Base-by-base conservation (phyloP, 2,329 filamentous ascomycete genomes). In the Aphanoascus verrucosus region DNA sequence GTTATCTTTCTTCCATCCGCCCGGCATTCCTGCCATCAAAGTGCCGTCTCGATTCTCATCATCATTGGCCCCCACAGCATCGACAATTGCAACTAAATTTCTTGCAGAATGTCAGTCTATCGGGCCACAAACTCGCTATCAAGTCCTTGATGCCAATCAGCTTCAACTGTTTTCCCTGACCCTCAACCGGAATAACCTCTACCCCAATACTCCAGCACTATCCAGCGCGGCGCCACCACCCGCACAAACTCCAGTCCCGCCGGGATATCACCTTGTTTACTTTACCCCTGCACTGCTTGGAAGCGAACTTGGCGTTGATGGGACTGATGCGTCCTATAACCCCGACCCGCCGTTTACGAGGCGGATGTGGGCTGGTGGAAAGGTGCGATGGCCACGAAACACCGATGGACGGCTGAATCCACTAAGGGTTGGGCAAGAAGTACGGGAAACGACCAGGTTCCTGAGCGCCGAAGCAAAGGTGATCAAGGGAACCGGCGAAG, bases 301-400 rank as follows among this genome's bases (percentile, higher is more conserved):
- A 60, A 56, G 62, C 0, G 72, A 78, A 5, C 71, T 85, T 0
- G 81, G 80, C 0, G 56, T 63, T 0, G 82, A 85, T 63, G 82
- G 82, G 12, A 82, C 78, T 0, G 82, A 85, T 65, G 67, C 63
- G 0, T 76, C 76, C 0, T 84, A 80, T 62, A 84, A 83, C 58
- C 76, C 81, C 0, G 73, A 78, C 0, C 56, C 67, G 2, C 81
- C 81, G 0, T 85, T 83, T 54, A 82, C 79, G 1, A 67, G 81
- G 31, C 72, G 82, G 11, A 84, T 85, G 82, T 85, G 82, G 82
- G 82, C 82, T 0, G 82, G 81, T 1, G 82, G 82, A 0, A 70
- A 72, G 53, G 78, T 84, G 65, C 63, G 64, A 12, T 83, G 80
- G 79, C 61, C 69, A 1, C 64, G 67, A 11, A 55, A 46, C 8